Base-by-base conservation (phyloP, 306 rosid genomes). In the Myrica gale region DNA sequence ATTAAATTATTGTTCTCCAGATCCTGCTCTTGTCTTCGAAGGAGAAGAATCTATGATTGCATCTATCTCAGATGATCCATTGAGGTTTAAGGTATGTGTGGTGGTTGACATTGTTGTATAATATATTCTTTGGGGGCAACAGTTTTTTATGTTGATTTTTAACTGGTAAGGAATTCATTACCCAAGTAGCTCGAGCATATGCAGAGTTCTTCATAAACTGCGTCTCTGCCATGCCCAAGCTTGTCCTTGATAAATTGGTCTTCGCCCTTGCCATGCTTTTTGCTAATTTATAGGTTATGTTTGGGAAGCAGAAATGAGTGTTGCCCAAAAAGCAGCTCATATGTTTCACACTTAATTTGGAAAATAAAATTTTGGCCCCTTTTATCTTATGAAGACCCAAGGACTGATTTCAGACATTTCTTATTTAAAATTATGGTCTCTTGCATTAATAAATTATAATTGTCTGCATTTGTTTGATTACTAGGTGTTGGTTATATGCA, bases 21-120 rank as follows among this genome's bases (percentile, higher is more conserved):
- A 97, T 79, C 96, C 96, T 17, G 97, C 98, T 41, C 91, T 92
- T 75, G 87, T 94, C 72, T 94, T 94, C 82, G 98, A 94, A 85
- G 98, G 98, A 52, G 98, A 94, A 84, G 97, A 92, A 79, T 83
- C 97, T 21, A 95, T 95, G 98, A 77, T 95, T 88, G 84, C 90
- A 32, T 92, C 98, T 79, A 92, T 95, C 75, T 74, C 98, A 26
- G 89, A 89, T 84, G 74, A 92, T 77, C 96, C 98, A 75, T 45
- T 23, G 56, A 87, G 84, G 79, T 95, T 95, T 80, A 95, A 94
- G 98, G 98, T 91, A 79, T 77, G 68, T 11, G 17, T 79, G 73
- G 50, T 51, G 42, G 58, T 86, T 43, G 8, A 42, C 26, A 55
- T 58, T 16, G 44, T 68, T 75, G 48, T 4, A 6, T 42, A 60